These are phyloP conservation scores for Petrea volubilis DNA, from an alignment of 257 asterid genomes.

Conservation along the genomic window DNA sequence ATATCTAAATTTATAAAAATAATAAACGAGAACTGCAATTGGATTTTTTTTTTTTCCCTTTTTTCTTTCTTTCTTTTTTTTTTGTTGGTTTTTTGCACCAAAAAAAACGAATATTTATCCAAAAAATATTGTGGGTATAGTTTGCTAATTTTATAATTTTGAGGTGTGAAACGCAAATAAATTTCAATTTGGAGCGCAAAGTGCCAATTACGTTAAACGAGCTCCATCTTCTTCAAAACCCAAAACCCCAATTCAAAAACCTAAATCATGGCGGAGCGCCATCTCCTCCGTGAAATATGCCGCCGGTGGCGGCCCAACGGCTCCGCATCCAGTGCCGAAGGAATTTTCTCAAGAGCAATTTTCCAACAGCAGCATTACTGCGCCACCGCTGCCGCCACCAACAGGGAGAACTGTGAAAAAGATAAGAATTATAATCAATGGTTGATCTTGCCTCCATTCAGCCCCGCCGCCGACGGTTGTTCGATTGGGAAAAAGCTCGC, in stretches of 20 bases:
- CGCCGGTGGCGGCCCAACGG: slow-evolving; percentile 38
- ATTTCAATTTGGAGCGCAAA: not conserved
- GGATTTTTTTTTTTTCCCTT: no score
- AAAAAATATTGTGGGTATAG: no score
- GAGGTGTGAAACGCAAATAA: not conserved
- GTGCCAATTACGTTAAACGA: not conserved
- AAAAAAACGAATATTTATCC: not conserved
- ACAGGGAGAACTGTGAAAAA: slow-evolving; percentile 21
- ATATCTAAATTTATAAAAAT: no score
- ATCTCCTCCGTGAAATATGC: slow-evolving; percentile 45
- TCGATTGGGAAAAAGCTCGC: slow-evolving; percentile 49
- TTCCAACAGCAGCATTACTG: slow-evolving; percentile 21
- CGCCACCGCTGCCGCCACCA: slow-evolving; percentile 30
- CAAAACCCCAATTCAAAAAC: slow-evolving; percentile 25
- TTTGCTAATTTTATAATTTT: no score
- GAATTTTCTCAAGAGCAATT: not conserved
- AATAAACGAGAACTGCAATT: no score
- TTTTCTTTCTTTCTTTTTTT: no score
- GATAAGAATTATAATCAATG: slow-evolving; percentile 40
- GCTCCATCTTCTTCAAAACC: not conserved
- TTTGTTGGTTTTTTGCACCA: no score
- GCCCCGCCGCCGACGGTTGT: slow-evolving; percentile 50
- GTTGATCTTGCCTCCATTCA: slow-evolving; percentile 69
- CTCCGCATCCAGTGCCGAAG: slow-evolving; percentile 16
- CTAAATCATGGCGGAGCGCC: slow-evolving; percentile 45